These are phyloP conservation scores for Pseudogymnoascus destructans DNA, from an alignment of 2,329 filamentous ascomycete genomes.

Conservation along the genomic window DNA sequence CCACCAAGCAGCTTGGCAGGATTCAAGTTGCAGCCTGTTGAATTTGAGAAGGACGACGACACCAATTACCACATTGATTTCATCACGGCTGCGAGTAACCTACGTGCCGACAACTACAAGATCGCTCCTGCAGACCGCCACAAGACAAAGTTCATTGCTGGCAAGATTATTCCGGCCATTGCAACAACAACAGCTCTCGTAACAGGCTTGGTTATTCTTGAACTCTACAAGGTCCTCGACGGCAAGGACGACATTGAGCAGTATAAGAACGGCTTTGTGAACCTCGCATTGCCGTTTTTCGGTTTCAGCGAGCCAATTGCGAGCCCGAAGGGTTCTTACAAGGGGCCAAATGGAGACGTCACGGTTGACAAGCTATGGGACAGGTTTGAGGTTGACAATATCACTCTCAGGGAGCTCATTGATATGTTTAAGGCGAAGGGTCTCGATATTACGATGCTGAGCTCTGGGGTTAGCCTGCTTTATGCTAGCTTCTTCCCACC, in stretches of 20 bases:
- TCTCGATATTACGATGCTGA: constrained; percentile 79
- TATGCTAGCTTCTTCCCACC: constrained; percentile 88
- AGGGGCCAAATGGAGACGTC: constrained; percentile 64
- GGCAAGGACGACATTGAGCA: constrained; percentile 95
- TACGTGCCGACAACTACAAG: constrained; percentile 96
- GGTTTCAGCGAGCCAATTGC: constrained; percentile 95
- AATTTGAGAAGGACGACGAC: constrained; percentile 98
- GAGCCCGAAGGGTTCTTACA: constrained; percentile 84
- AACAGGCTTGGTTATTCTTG: constrained; percentile 81
- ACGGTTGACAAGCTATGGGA: constrained; percentile 96
- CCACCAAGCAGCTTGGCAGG: constrained; percentile 68
- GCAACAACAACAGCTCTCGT: constrained; percentile 93
- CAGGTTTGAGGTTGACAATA: constrained; percentile 78
- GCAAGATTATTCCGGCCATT: constrained; percentile 98
- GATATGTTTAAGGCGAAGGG: constrained; percentile 71
- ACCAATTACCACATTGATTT: constrained; percentile 98
- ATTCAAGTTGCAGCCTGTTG: constrained; percentile 81
- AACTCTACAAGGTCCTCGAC: constrained; percentile 93
- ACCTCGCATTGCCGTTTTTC: constrained; percentile 91
- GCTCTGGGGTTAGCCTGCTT: constrained; percentile 88
- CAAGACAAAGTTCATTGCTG: constrained; percentile 99
- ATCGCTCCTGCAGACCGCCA: constrained; percentile 85
- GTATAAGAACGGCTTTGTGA: constrained; percentile 98
- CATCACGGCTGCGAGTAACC: constrained; percentile 91
- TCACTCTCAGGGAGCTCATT: constrained; percentile 74